Evolutionary conservation across 129 eudicot genomes (phyloP), one percentile per base, ranked within the genome.

Genomic region (Silybum marianum): DNA sequence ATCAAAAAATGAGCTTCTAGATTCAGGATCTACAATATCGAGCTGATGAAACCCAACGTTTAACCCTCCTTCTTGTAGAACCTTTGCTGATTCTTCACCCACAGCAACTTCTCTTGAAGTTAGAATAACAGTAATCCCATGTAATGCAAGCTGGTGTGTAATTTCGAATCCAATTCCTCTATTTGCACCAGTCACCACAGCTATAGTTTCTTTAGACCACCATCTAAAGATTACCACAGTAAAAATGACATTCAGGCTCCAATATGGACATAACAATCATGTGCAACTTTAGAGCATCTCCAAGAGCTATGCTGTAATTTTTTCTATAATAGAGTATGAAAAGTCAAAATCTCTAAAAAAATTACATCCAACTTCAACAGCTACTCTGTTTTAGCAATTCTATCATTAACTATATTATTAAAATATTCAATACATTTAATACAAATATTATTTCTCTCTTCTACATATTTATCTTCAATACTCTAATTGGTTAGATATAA

Each of bases 131-230:
- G 93, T 91, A 82, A 95, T 12, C 48, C 98, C 99, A 21, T 95
- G 90, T 66, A 54, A 42, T 3, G 93, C 93, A 67, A 95, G 97
- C 82, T 95, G 99, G 77, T 81, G 98, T 4, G 86, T 92, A 66
- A 95, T 95, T 90, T 95, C 92, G 73, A 92, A 93, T 54, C 99
- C 99, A 66, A 95, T 95, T 69, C 99, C 99, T 84, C 98, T 87
- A 77, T 95, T 95, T 26, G 95, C 92, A 66, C 99, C 99, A 22
- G 98, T 95, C 82, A 95, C 99, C 84, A 93, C 91, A 68, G 99
- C 99, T 78, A 93, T 81, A 69, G 97, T 95, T 26, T 88, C 88
- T 40, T 87, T 77, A 48, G 95, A 89, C 99, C 99, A 95, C 99
- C 99, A 95, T 83, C 99, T 95, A 84, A 24, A 78, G 58, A 22